These are phyloP conservation scores for Tricharina praecox DNA, from an alignment of 495 filamentous ascomycete species.

Conservation along the genomic window DNA sequence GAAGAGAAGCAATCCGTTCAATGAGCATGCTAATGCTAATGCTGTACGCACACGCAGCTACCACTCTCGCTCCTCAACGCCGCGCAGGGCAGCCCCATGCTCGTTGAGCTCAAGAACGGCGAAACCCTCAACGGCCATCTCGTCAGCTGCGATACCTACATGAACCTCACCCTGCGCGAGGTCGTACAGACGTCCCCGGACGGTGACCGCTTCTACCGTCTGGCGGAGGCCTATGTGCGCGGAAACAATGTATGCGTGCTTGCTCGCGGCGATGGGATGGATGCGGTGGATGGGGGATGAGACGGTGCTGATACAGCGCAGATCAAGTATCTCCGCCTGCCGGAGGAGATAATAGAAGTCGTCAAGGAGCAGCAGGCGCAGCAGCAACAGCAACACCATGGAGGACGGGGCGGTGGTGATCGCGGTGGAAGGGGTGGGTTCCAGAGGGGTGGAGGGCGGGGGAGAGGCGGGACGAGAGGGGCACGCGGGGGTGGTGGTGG, in stretches of 20 bases:
- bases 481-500: slow-evolving; percentile 27
- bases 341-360: slow-evolving; percentile 84
- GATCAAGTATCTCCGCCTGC: slow-evolving; percentile 97
- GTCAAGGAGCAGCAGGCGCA: slow-evolving; percentile 66
- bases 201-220: slow-evolving; percentile 76
- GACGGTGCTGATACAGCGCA: slow-evolving; percentile 26
- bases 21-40: too few relatives aligned
- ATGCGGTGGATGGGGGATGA: not conserved
- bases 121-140: slow-evolving; percentile 94
- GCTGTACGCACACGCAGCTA: too few relatives aligned
- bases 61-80: slow-evolving; percentile 85
- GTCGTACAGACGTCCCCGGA: slow-evolving; percentile 97
- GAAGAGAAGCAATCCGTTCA: not conserved
- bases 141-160: slow-evolving; percentile 95
- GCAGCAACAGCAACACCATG: slow-evolving; percentile 32
- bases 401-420: slow-evolving; percentile 50
- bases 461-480: slow-evolving; percentile 31
- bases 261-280: not conserved
- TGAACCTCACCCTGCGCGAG: slow-evolving; percentile 93
- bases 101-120: slow-evolving; percentile 97
- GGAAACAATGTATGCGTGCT: slow-evolving; percentile 72
- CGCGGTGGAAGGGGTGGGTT: slow-evolving; percentile 39
- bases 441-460: slow-evolving; percentile 34
- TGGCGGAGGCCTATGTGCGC: slow-evolving; percentile 88
- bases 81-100: slow-evolving; percentile 95